Base-by-base conservation (phyloP, 2,329 filamentous ascomycete species). In the Aspergillus eucalypticola region DNA sequence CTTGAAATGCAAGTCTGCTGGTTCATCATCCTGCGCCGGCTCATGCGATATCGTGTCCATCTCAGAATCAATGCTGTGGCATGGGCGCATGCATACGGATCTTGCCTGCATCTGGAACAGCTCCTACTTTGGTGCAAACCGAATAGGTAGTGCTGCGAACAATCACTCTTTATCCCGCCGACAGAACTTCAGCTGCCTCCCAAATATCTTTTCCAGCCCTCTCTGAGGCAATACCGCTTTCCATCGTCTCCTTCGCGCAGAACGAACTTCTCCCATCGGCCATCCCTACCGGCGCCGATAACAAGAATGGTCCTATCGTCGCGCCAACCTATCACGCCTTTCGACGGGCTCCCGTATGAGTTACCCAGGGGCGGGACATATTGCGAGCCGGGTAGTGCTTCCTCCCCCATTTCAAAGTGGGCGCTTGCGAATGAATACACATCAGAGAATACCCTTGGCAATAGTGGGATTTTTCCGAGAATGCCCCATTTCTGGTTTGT, bases 401-500 rank as follows among this genome's bases (percentile, higher is more conserved):
- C 92, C 32, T 95, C 89, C 3, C 91, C 91, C 39, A 92, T 88
- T 68, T 95, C 89, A 68, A 98, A 98, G 35, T 88, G 87, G 3
- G 86, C 85, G 42, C 88, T 91, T 3, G 91, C 85, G 69, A 94
- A 93, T 0, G 91, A 96, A 74, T 97, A 96, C 8, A 89, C 84
- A 66, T 98, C 95, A 1, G 91, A 94, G 73, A 98, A 96, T 29
- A 95, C 84, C 44, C 90, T 86, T 1, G 95, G 95, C 66, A 97
- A 86, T 58, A 96, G 81, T 0, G 93, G 93, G 6, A 97, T 85
- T 69, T 88, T 93, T 63, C 90, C 88, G 5, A 97, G 79, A 50
- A 96, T 84, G 1, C 92, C 92, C 90, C 92, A 96, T 80, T 93
- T 94, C 42, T 90, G 88, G 52, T 83, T 84, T 5, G 83, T 79